Evolutionary conservation across 228 moss, liverwort and hornwort genomes (phyloP).

Genomic region (Sphagnum magellanicum): DNA sequence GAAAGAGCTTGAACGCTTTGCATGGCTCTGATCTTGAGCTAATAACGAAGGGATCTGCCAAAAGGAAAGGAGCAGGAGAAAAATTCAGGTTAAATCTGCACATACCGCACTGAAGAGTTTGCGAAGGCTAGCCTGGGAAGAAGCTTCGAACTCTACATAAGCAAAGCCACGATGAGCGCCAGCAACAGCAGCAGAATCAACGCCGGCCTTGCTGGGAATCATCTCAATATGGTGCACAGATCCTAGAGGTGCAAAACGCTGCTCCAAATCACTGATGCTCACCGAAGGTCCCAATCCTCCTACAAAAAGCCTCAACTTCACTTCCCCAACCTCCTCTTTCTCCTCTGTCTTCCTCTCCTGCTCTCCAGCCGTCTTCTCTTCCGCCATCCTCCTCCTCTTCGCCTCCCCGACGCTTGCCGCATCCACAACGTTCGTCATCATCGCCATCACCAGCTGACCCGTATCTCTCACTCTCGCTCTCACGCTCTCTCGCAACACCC

Average conservation of each 20-base stretch:
- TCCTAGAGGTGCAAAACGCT: conserved; percentile 50
- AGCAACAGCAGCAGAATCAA: not conserved
- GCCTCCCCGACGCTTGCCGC: too few species aligned
- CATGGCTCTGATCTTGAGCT: too few species aligned
- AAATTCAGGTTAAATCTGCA: conserved; percentile 33
- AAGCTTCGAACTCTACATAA: conserved; percentile 59
- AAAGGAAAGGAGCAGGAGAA: too few species aligned
- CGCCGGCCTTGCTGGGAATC: conserved; percentile 28
- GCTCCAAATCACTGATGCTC: conserved; percentile 34
- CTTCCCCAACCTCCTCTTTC: not conserved
- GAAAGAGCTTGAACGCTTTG: too few species aligned
- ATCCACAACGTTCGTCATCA: too few species aligned
- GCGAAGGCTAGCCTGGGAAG: conserved; percentile 46
- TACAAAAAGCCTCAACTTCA: conserved; percentile 52
- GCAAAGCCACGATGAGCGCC: conserved; percentile 78
- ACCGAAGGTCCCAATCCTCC: conserved; percentile 73
- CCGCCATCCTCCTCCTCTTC: too few species aligned
- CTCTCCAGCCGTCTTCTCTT: too few species aligned
- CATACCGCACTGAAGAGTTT: conserved; percentile 62
- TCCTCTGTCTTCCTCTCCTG: too few species aligned
- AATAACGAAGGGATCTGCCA: too few species aligned
- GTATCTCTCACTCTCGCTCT: too few species aligned
- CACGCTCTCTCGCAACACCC: too few species aligned
- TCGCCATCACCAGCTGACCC: too few species aligned
- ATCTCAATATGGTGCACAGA: conserved; percentile 43